A percentile compares a stretch with the other conserved stretches of the same genome.
Conservation (phyloP, 2,329 filamentous ascomycete genomes). For the Fusarium temperatum region DNA sequence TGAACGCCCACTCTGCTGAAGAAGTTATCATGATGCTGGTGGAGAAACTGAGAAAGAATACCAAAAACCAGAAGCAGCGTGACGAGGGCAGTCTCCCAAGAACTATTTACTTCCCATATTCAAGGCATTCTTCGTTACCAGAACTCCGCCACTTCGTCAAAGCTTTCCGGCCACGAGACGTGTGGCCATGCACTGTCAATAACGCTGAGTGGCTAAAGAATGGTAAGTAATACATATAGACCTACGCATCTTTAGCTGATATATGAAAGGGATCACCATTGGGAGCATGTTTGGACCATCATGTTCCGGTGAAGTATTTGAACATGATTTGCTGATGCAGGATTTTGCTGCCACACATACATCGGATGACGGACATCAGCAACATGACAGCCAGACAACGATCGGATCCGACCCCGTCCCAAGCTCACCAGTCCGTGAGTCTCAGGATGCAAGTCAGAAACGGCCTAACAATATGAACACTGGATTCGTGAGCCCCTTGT, state of each 20-base stretch:
- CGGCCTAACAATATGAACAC: neutral
- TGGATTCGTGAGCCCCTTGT: neutral
- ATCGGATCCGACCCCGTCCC: neutral
- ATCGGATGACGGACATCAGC: neutral
- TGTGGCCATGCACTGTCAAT: slow-evolving; percentile 85
- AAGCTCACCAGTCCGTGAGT: slow-evolving; percentile 7
- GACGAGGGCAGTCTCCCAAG: slow-evolving; percentile 47
- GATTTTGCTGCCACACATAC: slow-evolving; percentile 1
- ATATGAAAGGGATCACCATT: slow-evolving; percentile 65
- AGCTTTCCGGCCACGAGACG: slow-evolving; percentile 75
- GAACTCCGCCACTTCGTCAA: slow-evolving; percentile 78
- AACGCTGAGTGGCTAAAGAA: slow-evolving; percentile 67
- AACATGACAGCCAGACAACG: slow-evolving; percentile 29
- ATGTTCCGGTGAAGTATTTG: slow-evolving; percentile 69
- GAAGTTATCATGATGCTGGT: slow-evolving; percentile 16
- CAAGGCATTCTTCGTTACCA: slow-evolving; percentile 85
- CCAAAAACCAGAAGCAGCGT: neutral
- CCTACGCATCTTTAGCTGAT: neutral
- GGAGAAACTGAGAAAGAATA: slow-evolving; percentile 7
- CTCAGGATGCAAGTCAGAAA: neutral
- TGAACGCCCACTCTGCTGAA: slow-evolving; percentile 24
- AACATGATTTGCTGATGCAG: slow-evolving; percentile 71
- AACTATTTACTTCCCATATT: slow-evolving; percentile 78
- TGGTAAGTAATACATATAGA: slow-evolving; percentile 39
- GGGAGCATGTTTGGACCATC: slow-evolving; percentile 73